phyloP scores from a whole-genome alignment of 139 green algal species.

The Eudorina sp. region DNA sequence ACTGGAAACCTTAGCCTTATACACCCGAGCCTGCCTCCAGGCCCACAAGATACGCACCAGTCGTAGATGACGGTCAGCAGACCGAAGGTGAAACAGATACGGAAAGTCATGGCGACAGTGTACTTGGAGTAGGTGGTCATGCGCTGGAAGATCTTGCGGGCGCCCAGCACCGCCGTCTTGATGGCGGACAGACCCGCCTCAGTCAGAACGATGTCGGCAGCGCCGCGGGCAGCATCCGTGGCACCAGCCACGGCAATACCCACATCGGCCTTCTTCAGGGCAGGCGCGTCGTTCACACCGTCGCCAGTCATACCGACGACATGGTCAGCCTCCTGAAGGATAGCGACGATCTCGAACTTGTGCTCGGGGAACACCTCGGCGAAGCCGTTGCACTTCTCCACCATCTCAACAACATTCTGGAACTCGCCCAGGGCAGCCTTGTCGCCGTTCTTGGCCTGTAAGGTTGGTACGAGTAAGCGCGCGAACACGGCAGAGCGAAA shows the following conservation, averaged over 20 bases:
- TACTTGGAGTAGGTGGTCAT: conserved; percentile 93
- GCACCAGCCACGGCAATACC: conserved; percentile 87
- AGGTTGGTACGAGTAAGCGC: too few relatives aligned
- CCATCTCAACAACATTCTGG: conserved; percentile 73
- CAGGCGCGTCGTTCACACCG: conserved; percentile 95
- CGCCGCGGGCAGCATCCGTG: conserved; percentile 87
- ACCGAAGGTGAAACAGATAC: conserved; percentile 92
- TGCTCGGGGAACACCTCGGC: conserved; percentile 93
- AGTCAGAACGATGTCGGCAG: conserved; percentile 86
- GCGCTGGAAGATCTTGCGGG: conserved; percentile 92
- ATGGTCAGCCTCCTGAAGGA: conserved; percentile 77
- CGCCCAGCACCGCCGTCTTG: conserved; percentile 81
- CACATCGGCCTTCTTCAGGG: conserved; percentile 96
- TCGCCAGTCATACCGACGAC: conserved; percentile 87
- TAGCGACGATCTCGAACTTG: conserved; percentile 90
- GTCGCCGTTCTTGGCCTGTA: conserved; percentile 54
- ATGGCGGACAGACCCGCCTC: conserved; percentile 74
- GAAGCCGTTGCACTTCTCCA: conserved; percentile 87
- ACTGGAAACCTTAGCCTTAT: too few relatives aligned
- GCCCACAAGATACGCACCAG: conserved; percentile 67
- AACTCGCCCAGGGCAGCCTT: conserved; percentile 58
- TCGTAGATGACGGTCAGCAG: conserved; percentile 88
- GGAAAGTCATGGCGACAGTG: conserved; percentile 91
- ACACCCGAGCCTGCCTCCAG: too few relatives aligned
- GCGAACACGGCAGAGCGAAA: too few relatives aligned